phyloP scores from a whole-genome alignment of 106 monocot species.

The Phalaenopsis aphrodite region DNA sequence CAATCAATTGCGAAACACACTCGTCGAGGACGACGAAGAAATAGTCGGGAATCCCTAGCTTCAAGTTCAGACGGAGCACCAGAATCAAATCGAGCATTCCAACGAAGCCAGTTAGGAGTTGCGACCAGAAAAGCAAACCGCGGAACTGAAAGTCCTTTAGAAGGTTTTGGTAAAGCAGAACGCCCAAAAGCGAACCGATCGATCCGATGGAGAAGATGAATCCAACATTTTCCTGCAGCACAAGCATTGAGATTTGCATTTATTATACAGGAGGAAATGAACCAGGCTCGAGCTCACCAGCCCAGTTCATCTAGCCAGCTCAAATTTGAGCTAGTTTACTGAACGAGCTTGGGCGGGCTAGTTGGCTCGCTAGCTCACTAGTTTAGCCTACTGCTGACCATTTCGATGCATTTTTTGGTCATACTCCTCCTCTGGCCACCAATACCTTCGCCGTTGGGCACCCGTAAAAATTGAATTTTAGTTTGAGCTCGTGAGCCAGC shows the following conservation, averaged over 20 bases:
- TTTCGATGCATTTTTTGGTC: too few species aligned
- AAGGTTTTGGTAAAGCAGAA: slow-evolving; percentile 66
- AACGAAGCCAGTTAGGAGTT: slow-evolving; percentile 48
- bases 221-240: slow-evolving; percentile 41
- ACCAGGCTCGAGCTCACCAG: too few species aligned
- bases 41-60: slow-evolving; percentile 59
- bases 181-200: slow-evolving; percentile 66
- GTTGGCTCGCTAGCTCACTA: too few species aligned
- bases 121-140: slow-evolving; percentile 47
- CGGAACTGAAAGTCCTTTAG: slow-evolving; percentile 72
- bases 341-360: too few species aligned
- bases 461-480: too few species aligned
- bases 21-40: slow-evolving; percentile 73
- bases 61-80: slow-evolving; percentile 58
- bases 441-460: too few species aligned
- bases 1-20: slow-evolving; percentile 54
- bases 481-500: too few species aligned
- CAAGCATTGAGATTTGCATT: background rate
- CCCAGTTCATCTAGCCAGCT: too few species aligned
- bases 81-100: slow-evolving; percentile 76
- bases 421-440: too few species aligned
- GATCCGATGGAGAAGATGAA: slow-evolving; percentile 51
- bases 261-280: too few species aligned
- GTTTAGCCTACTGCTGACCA: too few species aligned
- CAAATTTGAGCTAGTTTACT: too few species aligned